Evolutionary conservation across 106 monocot genomes (phyloP), one percentile per base, ranked within the genome.

Genomic region (Agapanthus africanus): DNA sequence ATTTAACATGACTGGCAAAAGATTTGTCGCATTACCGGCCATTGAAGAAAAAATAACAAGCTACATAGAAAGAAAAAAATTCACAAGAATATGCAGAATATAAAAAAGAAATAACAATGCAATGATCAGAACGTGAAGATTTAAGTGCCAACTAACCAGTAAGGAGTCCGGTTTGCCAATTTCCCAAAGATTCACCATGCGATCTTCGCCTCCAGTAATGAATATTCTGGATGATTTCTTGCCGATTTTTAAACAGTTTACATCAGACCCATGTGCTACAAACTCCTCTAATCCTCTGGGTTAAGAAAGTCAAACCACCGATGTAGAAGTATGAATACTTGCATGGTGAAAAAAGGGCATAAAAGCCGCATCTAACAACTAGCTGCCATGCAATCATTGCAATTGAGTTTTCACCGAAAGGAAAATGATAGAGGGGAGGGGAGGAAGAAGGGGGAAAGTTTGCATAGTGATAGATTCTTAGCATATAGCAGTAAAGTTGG

Each of bases 211-310:
- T 54, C 94, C 94, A 51, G 94, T 90, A 37, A 83, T 54, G 37
- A 90, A 94, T 54, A 90, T 66, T 70, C 85, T 73, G 67, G 77
- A 72, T 46, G 87, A 90, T 70, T 94, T 94, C 82, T 88, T 94
- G 37, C 94, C 94, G 37, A 94, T 88, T 35, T 69, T 78, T 54
- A 90, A 75, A 49, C 87, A 94, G 15, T 82, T 94, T 18, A 94
- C 83, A 71, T 85, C 83, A 59, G 85, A 76, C 59, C 75, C 78
- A 71, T 90, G 90, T 21, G 84, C 94, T 50, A 79, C 76, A 59
- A 90, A 90, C 69, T 94, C 87, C 46, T 94, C 94, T 94, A 63
- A 40, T 40, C 22, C 40, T 70, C 54, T 40, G 32, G 42, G 69
- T 74, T 74, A 80, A 79, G 73, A 47, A 73, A 80, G 65, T 32